Evolutionary conservation across 2,329 filamentous ascomycete species (phyloP), one percentile per base, ranked within the genome.

Genomic region (Samsoniella hepiali): DNA sequence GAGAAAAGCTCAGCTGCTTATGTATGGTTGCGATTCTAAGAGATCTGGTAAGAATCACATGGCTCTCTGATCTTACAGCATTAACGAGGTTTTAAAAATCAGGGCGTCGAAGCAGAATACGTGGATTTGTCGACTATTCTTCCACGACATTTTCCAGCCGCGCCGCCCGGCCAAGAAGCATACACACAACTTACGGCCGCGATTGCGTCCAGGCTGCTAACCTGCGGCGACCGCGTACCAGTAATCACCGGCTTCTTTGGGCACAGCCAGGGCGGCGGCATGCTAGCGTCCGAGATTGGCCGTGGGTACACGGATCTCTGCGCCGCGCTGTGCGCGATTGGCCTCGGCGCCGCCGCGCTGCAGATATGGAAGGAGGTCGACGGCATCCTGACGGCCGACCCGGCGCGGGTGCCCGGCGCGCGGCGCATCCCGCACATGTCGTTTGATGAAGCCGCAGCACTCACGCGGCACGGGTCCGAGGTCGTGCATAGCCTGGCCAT

Each of bases 401-500:
- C 93, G 3, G 86, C 90, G 69, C 96, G 96, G 77, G 92, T 97
- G 34, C 93, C 94, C 3, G 97, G 93, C 0, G 95, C 95, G n/a
- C 84, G 89, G 54, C 82, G 98, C 27, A 83, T 99, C 53, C 79
- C 88, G 15, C 88, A 88, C 61, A 97, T 99, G 73, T 97, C 94
- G 3, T 95, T 95, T 0, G 89, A 92, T 11, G 95, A 99, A 77
- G 95, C 95, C 2, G 93, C 95, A 10, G 95, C 98, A 76, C 81
- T 99, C 78, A 98, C 95, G 2, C 94, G 93, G 72, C 94, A 94
- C 74, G 91, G 91, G 65, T 93, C 93, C 65, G 95, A 99, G 76
- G 95, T 99, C 72, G 98, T 99, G 69, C 95, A 99, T 74, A 94
- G 96, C 68, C 90, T 97, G 73, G 98, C 95, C 70, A 98, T 99